Percentiles rank a stretch among this genome's conserved stretches.
phyloP scores from a whole-genome alignment of 345 rosid species.

The Orychophragmus violaceus region DNA sequence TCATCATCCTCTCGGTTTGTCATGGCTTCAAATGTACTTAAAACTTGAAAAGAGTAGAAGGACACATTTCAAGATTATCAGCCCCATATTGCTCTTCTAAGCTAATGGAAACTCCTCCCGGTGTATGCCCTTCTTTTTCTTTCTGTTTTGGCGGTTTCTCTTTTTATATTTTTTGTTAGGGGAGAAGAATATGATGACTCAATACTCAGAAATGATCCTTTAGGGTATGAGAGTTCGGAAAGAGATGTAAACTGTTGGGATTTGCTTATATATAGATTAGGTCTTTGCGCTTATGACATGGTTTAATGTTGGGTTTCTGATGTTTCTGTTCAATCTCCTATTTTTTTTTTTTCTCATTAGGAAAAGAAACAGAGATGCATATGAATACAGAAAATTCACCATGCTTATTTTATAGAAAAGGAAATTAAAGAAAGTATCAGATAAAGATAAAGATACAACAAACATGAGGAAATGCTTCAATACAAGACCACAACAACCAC shows the following conservation, averaged over 20 bases:
- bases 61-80: not conserved
- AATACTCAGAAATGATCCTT: not conserved
- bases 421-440: not conserved
- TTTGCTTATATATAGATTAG: constrained; percentile 13
- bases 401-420: not conserved
- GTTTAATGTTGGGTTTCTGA: not conserved
- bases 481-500: not conserved
- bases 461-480: not conserved
- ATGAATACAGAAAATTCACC: not conserved
- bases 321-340: not conserved
- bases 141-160: not conserved
- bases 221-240: constrained; percentile 4
- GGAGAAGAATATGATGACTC: not conserved
- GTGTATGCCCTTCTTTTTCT: not conserved
- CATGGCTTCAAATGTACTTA: constrained; percentile 48
- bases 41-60: not conserved
- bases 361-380: too few relatives aligned
- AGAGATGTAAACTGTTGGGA: not conserved
- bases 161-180: constrained; percentile 11
- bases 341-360: not conserved
- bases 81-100: not conserved
- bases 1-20: constrained; percentile 54
- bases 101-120: not conserved
- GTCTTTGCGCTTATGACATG: not conserved
- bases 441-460: not conserved